phyloP scores from a whole-genome alignment of 2,329 filamentous ascomycete genomes.

The Colletotrichum eremochloae region DNA sequence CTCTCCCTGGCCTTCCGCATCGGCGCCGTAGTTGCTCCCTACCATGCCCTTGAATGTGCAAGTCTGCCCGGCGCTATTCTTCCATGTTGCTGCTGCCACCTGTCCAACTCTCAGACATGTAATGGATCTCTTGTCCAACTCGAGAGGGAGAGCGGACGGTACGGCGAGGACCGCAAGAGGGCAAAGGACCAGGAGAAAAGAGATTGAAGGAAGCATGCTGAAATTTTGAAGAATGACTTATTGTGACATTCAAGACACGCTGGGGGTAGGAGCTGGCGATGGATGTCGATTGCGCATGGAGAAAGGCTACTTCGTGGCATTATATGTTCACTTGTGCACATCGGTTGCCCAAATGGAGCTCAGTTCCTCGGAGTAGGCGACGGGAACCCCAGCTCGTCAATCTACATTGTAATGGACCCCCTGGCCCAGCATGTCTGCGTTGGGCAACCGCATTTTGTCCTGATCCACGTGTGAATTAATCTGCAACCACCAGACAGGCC shows the following conservation, averaged over 20 bases:
- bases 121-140: slow-evolving; percentile 48
- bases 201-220: slow-evolving; percentile 34
- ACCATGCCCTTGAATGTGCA: slow-evolving; percentile 61
- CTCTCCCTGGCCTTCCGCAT: slow-evolving; percentile 57
- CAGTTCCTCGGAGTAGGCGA: too few species aligned
- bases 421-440: slow-evolving; percentile 2
- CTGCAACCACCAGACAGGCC: neutral
- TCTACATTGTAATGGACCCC: slow-evolving; percentile 4
- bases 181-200: slow-evolving; percentile 33
- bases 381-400: slow-evolving; percentile 28
- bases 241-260: too few species aligned
- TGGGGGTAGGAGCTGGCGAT: neutral
- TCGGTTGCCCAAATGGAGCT: rapidly evolving
- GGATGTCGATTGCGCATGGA: neutral
- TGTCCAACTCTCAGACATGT: slow-evolving; percentile 55
- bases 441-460: slow-evolving; percentile 14
- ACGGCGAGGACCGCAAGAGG: slow-evolving; percentile 35
- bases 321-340: neutral
- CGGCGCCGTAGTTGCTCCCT: slow-evolving; percentile 62
- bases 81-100: slow-evolving; percentile 62
- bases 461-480: slow-evolving; percentile 5
- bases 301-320: neutral
- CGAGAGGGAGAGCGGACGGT: slow-evolving; percentile 23
- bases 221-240: neutral
- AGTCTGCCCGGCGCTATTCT: slow-evolving; percentile 55